Evolutionary conservation across 2,329 filamentous ascomycete species (phyloP).

Genomic region (Berkeleyomyces basicola): DNA sequence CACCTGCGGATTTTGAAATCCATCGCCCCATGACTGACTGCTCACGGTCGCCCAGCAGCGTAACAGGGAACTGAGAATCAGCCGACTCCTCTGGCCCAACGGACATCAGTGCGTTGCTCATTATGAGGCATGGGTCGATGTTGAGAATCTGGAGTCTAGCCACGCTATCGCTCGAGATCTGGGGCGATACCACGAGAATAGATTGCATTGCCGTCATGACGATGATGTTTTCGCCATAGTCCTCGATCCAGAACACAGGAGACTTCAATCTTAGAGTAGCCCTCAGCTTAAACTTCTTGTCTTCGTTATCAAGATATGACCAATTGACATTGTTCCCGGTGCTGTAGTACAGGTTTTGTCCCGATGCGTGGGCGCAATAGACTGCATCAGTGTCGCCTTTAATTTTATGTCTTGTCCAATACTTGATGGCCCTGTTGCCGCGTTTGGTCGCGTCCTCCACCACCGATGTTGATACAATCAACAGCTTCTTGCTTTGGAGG

Average conservation of each 20-base stretch:
- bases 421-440: conserved; percentile 27
- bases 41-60: conserved; percentile 32
- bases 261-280: conserved; percentile 35
- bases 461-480: conserved; percentile 31
- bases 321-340: conserved; percentile 37
- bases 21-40: conserved; percentile 33
- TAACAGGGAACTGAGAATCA: conserved; percentile 23
- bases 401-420: conserved; percentile 37
- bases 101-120: conserved; percentile 27
- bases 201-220: conserved; percentile 39
- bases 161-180: background rate
- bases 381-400: conserved; percentile 30
- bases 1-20: conserved; percentile 28
- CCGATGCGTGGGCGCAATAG: conserved; percentile 37
- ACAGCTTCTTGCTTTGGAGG: conserved; percentile 35
- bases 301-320: conserved; percentile 33
- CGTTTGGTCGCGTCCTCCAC: conserved; percentile 3
- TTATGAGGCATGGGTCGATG: background rate
- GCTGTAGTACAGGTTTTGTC: conserved; percentile 40
- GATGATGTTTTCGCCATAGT: conserved; percentile 31
- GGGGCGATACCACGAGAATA: conserved; percentile 26
- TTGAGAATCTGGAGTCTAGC: background rate
- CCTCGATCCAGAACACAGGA: conserved; percentile 31
- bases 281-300: conserved; percentile 34
- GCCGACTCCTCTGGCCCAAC: conserved; percentile 22